Percentiles rank a stretch among this genome's conserved stretches.
Evolutionary conservation across 2,329 filamentous ascomycete species (phyloP).

Genomic region (Fusarium lateritium): DNA sequence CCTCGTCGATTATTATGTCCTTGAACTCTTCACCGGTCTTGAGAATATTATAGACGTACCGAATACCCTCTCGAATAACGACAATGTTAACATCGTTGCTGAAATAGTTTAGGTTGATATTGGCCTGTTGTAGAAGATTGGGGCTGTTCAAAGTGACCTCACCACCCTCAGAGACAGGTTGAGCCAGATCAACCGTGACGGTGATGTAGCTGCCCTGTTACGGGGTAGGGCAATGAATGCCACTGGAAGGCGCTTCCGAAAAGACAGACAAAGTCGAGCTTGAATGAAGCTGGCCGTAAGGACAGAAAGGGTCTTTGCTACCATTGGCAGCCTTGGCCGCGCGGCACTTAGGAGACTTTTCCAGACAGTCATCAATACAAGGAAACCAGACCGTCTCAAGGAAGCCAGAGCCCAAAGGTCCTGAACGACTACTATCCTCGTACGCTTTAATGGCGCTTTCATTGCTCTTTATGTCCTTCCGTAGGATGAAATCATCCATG

Average conservation of each 20-base stretch:
- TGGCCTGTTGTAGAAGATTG: constrained; percentile 70
- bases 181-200: constrained; percentile 66
- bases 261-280: constrained; percentile 73
- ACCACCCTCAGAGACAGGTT: constrained; percentile 60
- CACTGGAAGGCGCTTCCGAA: constrained; percentile 66
- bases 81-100: constrained; percentile 68
- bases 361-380: constrained; percentile 67
- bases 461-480: constrained; percentile 51
- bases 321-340: constrained; percentile 59
- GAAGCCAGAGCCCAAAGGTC: constrained; percentile 59
- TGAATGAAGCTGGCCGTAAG: constrained; percentile 71
- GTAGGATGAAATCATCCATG: constrained; percentile 59
- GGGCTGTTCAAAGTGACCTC: constrained; percentile 69
- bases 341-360: constrained; percentile 60
- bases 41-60: constrained; percentile 69
- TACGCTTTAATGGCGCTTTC: constrained; percentile 45
- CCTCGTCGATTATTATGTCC: constrained; percentile 66
- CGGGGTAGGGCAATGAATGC: constrained; percentile 61
- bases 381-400: constrained; percentile 70
- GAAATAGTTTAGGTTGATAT: constrained; percentile 74
- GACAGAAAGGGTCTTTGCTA: constrained; percentile 67
- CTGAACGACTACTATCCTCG: no score
- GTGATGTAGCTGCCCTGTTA: constrained; percentile 66
- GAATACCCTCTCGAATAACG: constrained; percentile 71
- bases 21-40: constrained; percentile 70